phyloP scores from a whole-genome alignment of 1,139 yeast species.

The Pichia sp. region DNA sequence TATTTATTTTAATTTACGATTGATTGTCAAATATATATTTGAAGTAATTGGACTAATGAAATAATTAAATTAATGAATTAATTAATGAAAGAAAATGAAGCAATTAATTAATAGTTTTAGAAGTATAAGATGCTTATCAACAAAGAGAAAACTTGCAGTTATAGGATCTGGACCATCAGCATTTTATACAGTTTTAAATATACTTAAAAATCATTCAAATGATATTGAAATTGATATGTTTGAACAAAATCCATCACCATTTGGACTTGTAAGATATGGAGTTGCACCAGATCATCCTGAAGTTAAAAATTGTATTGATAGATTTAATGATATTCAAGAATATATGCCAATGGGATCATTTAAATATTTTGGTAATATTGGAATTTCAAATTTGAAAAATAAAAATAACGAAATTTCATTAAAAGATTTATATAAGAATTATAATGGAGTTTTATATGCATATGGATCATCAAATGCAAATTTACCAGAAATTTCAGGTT shows the following conservation, averaged over 20 bases:
- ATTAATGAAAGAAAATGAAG: no score
- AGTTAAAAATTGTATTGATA: constrained; percentile 82
- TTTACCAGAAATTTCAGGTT: constrained; percentile 43
- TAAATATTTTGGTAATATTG: constrained; percentile 69
- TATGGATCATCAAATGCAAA: constrained; percentile 73
- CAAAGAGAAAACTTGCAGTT: constrained; percentile 53
- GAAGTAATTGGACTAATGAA: no score
- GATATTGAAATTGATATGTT: constrained; percentile 48
- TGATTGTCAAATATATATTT: no score
- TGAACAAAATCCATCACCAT: constrained; percentile 85
- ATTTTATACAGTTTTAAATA: constrained; percentile 77
- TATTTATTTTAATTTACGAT: no score
- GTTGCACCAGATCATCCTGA: constrained; percentile 99
- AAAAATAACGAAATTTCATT: constrained; percentile 48
- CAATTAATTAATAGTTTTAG: no score
- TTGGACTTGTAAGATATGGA: constrained; percentile 85
- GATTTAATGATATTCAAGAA: constrained; percentile 51
- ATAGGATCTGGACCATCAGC: constrained; percentile 98
- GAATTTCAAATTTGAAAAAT: constrained; percentile 43
- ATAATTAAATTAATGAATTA: no score
- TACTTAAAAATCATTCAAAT: constrained; percentile 43
- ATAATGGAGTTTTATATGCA: constrained; percentile 70
- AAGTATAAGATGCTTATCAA: background rate
- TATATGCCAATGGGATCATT: constrained; percentile 31
- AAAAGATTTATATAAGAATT: constrained; percentile 42